Evolutionary conservation across 225 moss, liverwort and hornwort genomes (phyloP).

Genomic region (Climacium dendroides): DNA sequence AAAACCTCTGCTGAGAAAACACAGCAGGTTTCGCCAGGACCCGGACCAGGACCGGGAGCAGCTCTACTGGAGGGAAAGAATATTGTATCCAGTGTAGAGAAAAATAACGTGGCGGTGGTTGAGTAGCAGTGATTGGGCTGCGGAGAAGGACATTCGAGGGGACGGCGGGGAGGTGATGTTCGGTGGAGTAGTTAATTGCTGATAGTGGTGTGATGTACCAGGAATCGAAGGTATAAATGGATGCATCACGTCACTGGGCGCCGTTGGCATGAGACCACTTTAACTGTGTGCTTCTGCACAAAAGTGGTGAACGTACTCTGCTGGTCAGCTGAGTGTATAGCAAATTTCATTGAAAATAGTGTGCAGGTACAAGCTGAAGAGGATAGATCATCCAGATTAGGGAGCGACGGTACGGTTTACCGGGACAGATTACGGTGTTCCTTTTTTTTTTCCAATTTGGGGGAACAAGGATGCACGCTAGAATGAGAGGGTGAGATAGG

Average conservation of each 20-base stretch:
- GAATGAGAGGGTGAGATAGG: conserved; percentile 9
- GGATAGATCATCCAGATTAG: conserved; percentile 29
- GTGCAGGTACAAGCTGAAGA: conserved; percentile 80
- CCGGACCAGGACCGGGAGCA: neutral
- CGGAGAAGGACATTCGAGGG: neutral
- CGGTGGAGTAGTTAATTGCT: conserved; percentile 15
- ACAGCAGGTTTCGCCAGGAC: neutral
- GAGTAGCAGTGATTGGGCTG: conserved; percentile 3
- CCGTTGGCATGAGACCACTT: conserved; percentile 3
- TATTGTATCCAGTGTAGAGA: neutral
- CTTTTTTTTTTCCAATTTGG: conserved; percentile 53
- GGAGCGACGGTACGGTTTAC: neutral
- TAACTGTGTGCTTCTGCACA: conserved; percentile 20
- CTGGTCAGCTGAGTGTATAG: conserved; percentile 87
- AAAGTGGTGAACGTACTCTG: conserved; percentile 21
- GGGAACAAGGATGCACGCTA: conserved; percentile 44
- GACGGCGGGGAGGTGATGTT: neutral
- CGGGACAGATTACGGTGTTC: conserved; percentile 41
- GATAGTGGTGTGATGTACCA: conserved; percentile 14
- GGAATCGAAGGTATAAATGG: conserved; percentile 27
- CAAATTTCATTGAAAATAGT: conserved; percentile 75
- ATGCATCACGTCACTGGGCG: neutral
- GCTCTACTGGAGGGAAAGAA: neutral
- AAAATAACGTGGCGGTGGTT: neutral
- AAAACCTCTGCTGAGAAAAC: neutral